These are phyloP conservation scores for Pyrus betulifolia DNA, from an alignment of 306 rosid species.

Conservation along the genomic window DNA sequence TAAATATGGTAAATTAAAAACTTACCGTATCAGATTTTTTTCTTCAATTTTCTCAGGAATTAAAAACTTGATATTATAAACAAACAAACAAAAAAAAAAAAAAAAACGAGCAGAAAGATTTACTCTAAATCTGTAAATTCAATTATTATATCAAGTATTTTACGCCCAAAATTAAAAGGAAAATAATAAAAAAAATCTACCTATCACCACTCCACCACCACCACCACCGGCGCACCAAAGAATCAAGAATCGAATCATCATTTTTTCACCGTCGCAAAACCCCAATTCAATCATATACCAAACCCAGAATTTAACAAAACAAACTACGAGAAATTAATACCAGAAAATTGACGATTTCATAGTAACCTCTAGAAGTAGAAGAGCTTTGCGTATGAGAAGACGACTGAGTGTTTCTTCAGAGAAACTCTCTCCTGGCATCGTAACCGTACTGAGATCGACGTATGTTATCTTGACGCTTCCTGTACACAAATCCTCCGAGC, in stretches of 20 bases:
- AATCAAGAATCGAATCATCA: slow-evolving; percentile 22
- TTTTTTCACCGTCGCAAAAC: neutral
- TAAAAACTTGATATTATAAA: neutral
- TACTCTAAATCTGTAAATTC: neutral
- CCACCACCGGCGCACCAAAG: slow-evolving; percentile 4
- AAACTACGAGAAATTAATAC: neutral
- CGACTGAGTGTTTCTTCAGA: slow-evolving; percentile 20
- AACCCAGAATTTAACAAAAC: neutral
- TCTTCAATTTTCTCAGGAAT: neutral
- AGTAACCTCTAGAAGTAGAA: slow-evolving; percentile 2
- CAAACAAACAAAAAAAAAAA: neutral
- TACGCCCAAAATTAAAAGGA: neutral
- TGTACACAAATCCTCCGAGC: slow-evolving; percentile 56
- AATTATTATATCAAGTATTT: neutral
- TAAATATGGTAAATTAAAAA: no score
- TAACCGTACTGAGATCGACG: slow-evolving; percentile 48
- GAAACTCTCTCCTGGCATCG: slow-evolving; percentile 53
- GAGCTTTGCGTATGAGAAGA: neutral
- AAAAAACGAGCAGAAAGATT: no score
- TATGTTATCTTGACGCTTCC: slow-evolving; percentile 64
- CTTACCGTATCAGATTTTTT: no score
- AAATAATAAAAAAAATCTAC: neutral
- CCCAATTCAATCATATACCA: neutral
- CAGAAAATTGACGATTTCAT: neutral
- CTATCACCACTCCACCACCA: neutral